Evolutionary conservation across 2,329 filamentous ascomycete species (phyloP).

Genomic region (Fusarium coffeatum): DNA sequence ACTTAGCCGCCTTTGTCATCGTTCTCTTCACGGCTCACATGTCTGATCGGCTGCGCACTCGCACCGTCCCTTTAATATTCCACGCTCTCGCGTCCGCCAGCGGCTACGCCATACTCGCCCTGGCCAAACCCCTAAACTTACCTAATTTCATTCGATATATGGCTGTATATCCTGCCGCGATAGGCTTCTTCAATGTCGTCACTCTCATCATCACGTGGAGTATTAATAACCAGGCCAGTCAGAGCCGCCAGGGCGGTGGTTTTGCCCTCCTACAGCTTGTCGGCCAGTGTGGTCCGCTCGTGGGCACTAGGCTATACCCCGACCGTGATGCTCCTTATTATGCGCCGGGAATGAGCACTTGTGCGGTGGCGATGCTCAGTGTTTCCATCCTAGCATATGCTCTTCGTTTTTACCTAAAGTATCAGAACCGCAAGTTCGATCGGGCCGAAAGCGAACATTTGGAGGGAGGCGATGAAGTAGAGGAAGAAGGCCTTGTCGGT

Average conservation of each 20-base stretch:
- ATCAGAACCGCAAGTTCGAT: slow-evolving; percentile 63
- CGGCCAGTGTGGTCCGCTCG: slow-evolving; percentile 80
- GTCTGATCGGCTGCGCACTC: slow-evolving; percentile 74
- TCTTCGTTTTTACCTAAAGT: slow-evolving; percentile 64
- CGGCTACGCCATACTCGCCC: slow-evolving; percentile 70
- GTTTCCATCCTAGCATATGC: slow-evolving; percentile 67
- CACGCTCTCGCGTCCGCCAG: slow-evolving; percentile 74
- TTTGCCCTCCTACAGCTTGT: slow-evolving; percentile 85
- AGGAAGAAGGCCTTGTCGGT: slow-evolving; percentile 57
- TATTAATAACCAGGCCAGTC: slow-evolving; percentile 82
- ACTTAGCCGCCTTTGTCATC: slow-evolving; percentile 77
- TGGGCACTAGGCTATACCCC: slow-evolving; percentile 76
- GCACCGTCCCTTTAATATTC: slow-evolving; percentile 74
- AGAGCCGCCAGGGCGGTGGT: slow-evolving; percentile 76
- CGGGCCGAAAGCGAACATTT: slow-evolving; percentile 46
- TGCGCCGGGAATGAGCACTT: slow-evolving; percentile 70
- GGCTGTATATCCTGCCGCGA: slow-evolving; percentile 80
- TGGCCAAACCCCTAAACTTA: slow-evolving; percentile 62
- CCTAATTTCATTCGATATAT: slow-evolving; percentile 70
- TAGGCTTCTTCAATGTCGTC: slow-evolving; percentile 86
- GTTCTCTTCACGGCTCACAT: slow-evolving; percentile 78
- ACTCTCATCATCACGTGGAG: slow-evolving; percentile 89
- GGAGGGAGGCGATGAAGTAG: slow-evolving; percentile 44
- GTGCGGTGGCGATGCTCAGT: slow-evolving; percentile 70
- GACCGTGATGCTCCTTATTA: slow-evolving; percentile 70